Percentiles rank a stretch among this genome's conserved stretches.
These are phyloP conservation scores for Kingdonia uniflora DNA, from an alignment of 164 flowering plant genomes.

Conservation along the genomic window DNA sequence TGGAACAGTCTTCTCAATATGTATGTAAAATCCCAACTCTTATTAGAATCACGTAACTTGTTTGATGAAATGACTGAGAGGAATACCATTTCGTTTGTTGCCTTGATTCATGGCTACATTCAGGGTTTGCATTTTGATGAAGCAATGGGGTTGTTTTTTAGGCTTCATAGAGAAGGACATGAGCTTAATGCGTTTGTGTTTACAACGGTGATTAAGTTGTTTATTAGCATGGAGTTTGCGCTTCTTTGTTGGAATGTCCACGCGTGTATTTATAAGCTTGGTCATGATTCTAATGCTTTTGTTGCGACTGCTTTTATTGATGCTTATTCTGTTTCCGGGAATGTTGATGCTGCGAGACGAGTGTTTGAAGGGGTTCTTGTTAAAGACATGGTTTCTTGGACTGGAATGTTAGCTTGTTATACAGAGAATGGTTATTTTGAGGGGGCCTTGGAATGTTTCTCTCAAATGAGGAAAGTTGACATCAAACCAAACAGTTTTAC, in stretches of 20 bases:
- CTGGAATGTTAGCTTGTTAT: constrained; percentile 66
- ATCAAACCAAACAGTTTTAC: constrained; percentile 61
- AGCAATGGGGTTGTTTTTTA: constrained; percentile 34
- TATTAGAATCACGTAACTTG: constrained; percentile 36
- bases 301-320: constrained; percentile 78
- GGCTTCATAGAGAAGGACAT: constrained; percentile 56
- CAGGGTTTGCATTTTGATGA: constrained; percentile 20
- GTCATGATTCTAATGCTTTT: constrained; percentile 48
- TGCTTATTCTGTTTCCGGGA: constrained; percentile 52
- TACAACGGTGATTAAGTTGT: constrained; percentile 55
- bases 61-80: constrained; percentile 68
- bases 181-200: constrained; percentile 70
- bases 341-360: constrained; percentile 33
- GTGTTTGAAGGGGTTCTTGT: constrained; percentile 50
- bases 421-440: constrained; percentile 51
- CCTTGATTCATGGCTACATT: constrained; percentile 50
- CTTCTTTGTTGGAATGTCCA: constrained; percentile 40
- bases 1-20: constrained; percentile 50
- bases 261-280: constrained; percentile 52
- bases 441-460: constrained; percentile 48
- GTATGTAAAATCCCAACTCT: constrained; percentile 33
- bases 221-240: constrained; percentile 46
- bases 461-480: constrained; percentile 46
- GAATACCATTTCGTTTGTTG: constrained; percentile 67
- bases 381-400: constrained; percentile 90